phyloP scores from a whole-genome alignment of 108 stramenopile species.

The Nitzschia sp. region DNA sequence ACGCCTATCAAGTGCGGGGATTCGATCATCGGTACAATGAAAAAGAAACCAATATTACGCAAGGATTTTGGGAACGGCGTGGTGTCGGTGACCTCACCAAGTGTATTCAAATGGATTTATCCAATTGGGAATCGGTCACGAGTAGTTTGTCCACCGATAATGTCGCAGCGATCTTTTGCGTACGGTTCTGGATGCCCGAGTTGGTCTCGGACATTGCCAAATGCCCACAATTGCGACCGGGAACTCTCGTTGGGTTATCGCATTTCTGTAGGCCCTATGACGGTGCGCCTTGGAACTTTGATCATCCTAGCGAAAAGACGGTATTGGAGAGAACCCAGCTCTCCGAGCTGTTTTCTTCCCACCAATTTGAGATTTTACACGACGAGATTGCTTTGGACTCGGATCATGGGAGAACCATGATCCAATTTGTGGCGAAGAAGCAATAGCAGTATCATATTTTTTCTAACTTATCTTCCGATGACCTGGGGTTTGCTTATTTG shows the following conservation, averaged over 20 bases:
- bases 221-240: constrained; percentile 24
- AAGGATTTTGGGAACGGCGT: constrained; percentile 66
- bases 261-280: constrained; percentile 77
- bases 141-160: neutral
- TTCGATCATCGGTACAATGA: constrained; percentile 69
- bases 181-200: constrained; percentile 72
- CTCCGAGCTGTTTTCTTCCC: constrained; percentile 44
- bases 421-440: constrained; percentile 75
- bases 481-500: too few species aligned
- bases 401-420: constrained; percentile 81
- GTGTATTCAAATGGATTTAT: constrained; percentile 48
- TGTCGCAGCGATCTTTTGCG: constrained; percentile 50
- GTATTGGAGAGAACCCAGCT: constrained; percentile 73
- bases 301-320: constrained; percentile 74
- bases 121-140: constrained; percentile 33
- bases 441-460: neutral
- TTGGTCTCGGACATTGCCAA: constrained; percentile 41
- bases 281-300: constrained; percentile 70
- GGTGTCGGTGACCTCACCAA: constrained; percentile 49
- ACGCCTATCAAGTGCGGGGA: constrained; percentile 47
- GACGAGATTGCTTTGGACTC: constrained; percentile 70
- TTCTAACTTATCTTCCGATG: too few species aligned
- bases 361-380: constrained; percentile 61
- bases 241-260: constrained; percentile 65
- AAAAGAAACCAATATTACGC: constrained; percentile 60